These are phyloP conservation scores for Boletales sp. DNA, from an alignment of 768 basidiomycete species.

Conservation along the genomic window DNA sequence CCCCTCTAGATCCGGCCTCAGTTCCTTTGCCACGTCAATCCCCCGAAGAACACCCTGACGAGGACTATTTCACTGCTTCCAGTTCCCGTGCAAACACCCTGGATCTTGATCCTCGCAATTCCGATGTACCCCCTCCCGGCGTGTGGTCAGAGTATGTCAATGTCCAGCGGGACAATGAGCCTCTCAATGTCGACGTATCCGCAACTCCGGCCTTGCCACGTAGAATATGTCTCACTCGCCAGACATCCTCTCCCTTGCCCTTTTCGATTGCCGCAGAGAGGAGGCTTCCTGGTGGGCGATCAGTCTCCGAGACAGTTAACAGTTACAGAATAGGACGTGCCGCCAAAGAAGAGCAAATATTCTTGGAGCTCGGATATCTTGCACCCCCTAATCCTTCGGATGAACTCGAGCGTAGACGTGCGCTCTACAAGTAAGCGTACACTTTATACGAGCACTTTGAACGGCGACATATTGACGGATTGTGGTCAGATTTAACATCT, in stretches of 20 bases:
- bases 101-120: conserved; percentile 13
- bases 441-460: background rate
- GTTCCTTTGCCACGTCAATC: conserved; percentile 21
- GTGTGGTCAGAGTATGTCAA: conserved; percentile 27
- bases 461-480: background rate
- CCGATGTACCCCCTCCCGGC: conserved; percentile 8
- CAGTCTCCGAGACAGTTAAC: conserved; percentile 32
- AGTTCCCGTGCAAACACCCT: conserved; percentile 22
- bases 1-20: conserved; percentile 7
- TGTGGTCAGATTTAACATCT: conserved; percentile 77
- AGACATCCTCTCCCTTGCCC: conserved; percentile 63
- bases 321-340: conserved; percentile 42
- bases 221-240: conserved; percentile 54
- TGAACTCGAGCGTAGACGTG: conserved; percentile 76
- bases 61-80: conserved; percentile 30
- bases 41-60: conserved; percentile 23
- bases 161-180: conserved; percentile 24
- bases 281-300: conserved; percentile 29
- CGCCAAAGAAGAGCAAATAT: conserved; percentile 68
- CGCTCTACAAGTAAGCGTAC: conserved; percentile 70
- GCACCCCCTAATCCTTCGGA: conserved; percentile 81
- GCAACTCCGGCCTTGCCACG: conserved; percentile 49
- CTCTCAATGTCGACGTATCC: conserved; percentile 29
- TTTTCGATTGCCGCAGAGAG: conserved; percentile 33
- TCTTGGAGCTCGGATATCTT: conserved; percentile 61